These are phyloP conservation scores for Acanthamoeba polyphaga DNA, from an alignment of 208 protist genomes.

Conservation along the genomic window DNA sequence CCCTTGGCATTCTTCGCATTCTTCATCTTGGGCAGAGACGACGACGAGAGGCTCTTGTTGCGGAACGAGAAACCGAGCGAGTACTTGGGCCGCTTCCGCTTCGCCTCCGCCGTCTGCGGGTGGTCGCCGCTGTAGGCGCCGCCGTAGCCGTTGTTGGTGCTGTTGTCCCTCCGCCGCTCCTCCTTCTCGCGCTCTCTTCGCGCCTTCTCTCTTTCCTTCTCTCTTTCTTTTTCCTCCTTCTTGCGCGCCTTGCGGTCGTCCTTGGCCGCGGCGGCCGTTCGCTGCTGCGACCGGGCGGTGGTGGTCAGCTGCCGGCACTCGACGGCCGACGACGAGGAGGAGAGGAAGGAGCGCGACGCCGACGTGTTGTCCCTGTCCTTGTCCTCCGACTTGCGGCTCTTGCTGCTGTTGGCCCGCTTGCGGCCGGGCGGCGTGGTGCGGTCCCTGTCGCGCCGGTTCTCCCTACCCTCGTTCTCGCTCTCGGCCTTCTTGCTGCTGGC, in stretches of 20 bases:
- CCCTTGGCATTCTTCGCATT: not conserved
- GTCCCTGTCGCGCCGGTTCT: not conserved
- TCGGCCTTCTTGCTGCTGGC: not conserved
- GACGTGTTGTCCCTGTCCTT: conserved; percentile 10
- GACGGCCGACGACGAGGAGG: conserved; percentile 27
- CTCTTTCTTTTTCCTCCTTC: conserved; percentile 21
- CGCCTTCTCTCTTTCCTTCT: not conserved
- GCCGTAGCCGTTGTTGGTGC: not conserved
- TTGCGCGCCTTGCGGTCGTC: conserved; percentile 5
- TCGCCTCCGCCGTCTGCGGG: not conserved
- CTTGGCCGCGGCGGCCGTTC: not conserved
- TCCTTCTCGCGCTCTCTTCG: not conserved
- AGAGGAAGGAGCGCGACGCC: not conserved
- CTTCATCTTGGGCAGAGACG: conserved; percentile 56
- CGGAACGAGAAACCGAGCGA: conserved; percentile 48
- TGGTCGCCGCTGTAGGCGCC: not conserved
- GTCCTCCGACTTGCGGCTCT: conserved; percentile 33
- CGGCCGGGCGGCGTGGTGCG: not conserved
- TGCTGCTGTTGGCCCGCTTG: conserved; percentile 49
- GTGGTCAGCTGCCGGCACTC: not conserved
- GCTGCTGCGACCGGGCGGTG: not conserved
- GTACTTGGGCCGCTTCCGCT: conserved; percentile 56
- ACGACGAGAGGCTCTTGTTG: conserved; percentile 61
- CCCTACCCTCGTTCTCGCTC: conserved; percentile 44
- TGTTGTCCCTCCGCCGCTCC: not conserved